Base-by-base conservation (phyloP, 2,329 filamentous ascomycete species). In the Alternaria sp. region DNA sequence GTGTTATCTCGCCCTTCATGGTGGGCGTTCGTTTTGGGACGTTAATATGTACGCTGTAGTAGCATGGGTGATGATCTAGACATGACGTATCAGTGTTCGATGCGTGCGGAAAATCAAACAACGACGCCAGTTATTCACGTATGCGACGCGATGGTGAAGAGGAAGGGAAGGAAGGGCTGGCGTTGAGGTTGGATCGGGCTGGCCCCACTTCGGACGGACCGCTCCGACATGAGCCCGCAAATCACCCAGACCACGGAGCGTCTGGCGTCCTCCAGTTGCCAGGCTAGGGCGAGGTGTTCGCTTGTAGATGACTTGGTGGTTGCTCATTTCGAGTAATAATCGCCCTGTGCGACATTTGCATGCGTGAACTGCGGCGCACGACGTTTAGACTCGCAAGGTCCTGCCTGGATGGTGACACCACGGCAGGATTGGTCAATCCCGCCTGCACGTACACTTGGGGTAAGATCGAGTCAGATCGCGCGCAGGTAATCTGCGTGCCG, bases 151-250 rank as follows among this genome's bases (percentile, higher is more conserved):
- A 11, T 21, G 18, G 15, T n/a, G 18, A 15, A 8, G 33, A 51
- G 18, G 26, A 51, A 33, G 14, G 26, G 2, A 15, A 51, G 49
- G 2, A 51, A 33, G 18, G 18, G 26, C 10, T 20, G 28, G 20
- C 28, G 12, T 33, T 51, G 28, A 51, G 49, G 49, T 49, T 49
- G 45, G 18, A 51, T 12, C 3, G 3, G 37, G 18, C 28, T 51
- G 18, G 49, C 49, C 49, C 28, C 49, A 51, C 28, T 37, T 51
- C 28, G 28, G 49, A 51, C 28, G 28, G 28, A 51, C 28, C 28
- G 23, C 12, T 37, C 49, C 49, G 49, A 30, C 26, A 14, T 28
- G 26, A 50, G 28, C 47, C 47, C 47, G 20, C 28, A 0, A 41
- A 41, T 41, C 45, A 3, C 14, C 20, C 28, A 23, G 49, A 1